A percentile compares a stretch with the other conserved stretches of the same genome.
These are phyloP conservation scores for Miscanthus lutarioriparius DNA, from an alignment of 176 grass and related monocot species.

Conservation along the genomic window DNA sequence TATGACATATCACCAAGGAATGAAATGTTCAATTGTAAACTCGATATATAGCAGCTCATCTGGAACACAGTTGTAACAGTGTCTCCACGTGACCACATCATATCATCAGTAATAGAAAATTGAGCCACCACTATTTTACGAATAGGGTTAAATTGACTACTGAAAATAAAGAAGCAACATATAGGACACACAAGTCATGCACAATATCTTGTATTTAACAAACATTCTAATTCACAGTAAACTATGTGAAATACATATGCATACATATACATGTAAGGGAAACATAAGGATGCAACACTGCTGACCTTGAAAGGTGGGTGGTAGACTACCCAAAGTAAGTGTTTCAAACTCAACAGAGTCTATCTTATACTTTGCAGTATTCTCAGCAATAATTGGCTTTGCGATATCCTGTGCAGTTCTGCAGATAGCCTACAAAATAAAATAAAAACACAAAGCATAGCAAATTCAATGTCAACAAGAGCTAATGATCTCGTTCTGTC, in stretches of 20 bases:
- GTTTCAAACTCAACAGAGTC: conserved; percentile 87
- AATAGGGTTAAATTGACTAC: neutral
- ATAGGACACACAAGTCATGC: neutral
- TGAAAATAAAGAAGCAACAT: neutral
- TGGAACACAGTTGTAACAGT: conserved; percentile 3
- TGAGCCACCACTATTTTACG: neutral
- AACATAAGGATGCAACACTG: conserved; percentile 3
- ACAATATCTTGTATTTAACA: neutral
- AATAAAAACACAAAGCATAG: conserved; percentile 26
- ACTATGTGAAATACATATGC: conserved; percentile 4
- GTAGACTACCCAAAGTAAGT: conserved; percentile 80
- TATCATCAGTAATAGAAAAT: neutral
- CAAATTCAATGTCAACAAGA: conserved; percentile 21
- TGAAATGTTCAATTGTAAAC: neutral
- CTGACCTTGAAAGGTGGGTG: conserved; percentile 91
- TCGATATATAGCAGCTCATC: conserved; percentile 20
- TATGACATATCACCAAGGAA: neutral
- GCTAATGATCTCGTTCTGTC: conserved; percentile 4
- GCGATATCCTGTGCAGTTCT: conserved; percentile 76
- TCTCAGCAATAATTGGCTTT: conserved; percentile 93
- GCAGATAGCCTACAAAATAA: conserved; percentile 70
- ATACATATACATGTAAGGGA: neutral
- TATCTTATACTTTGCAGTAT: conserved; percentile 76
- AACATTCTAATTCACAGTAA: conserved; percentile 16
- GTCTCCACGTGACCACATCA: neutral